These are phyloP conservation scores for Ampelocalamus luodianensis DNA, from an alignment of 176 grass and related monocot genomes.

Conservation along the genomic window DNA sequence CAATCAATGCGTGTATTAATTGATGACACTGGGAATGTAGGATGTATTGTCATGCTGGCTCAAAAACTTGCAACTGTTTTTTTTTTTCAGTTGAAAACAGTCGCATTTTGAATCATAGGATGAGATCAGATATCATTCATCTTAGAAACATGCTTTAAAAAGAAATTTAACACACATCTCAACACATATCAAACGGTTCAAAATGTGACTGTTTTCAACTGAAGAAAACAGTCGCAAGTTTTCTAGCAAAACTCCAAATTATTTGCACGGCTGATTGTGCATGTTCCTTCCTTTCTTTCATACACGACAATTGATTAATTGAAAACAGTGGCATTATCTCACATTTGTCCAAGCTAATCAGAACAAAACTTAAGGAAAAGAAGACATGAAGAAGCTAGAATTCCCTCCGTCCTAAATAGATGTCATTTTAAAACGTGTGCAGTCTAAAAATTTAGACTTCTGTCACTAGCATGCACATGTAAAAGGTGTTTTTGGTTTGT, in stretches of 20 bases:
- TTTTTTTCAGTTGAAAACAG: too few relatives aligned
- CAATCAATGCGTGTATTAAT: background rate
- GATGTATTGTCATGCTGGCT: background rate
- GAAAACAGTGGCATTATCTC: background rate
- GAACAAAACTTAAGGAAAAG: background rate
- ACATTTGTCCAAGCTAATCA: background rate
- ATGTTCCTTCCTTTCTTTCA: background rate
- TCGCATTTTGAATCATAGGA: too few relatives aligned
- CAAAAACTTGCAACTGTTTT: too few relatives aligned
- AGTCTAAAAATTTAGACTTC: background rate
- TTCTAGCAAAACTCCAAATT: too few relatives aligned
- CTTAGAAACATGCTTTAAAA: too few relatives aligned
- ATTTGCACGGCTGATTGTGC: background rate
- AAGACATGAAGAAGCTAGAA: background rate
- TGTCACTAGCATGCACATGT: background rate
- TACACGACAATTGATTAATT: background rate
- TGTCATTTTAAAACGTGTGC: background rate
- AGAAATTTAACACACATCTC: too few relatives aligned
- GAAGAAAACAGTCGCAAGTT: too few relatives aligned
- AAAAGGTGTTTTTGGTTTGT: background rate
- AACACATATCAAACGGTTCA: too few relatives aligned
- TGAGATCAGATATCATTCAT: too few relatives aligned
- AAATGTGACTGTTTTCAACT: too few relatives aligned
- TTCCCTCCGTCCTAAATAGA: background rate
- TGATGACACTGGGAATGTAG: background rate